Percentiles rank a stretch among this genome's conserved stretches.
These are phyloP conservation scores for Hortaea sp. DNA, from an alignment of 2,329 filamentous ascomycete genomes.

Conservation along the genomic window DNA sequence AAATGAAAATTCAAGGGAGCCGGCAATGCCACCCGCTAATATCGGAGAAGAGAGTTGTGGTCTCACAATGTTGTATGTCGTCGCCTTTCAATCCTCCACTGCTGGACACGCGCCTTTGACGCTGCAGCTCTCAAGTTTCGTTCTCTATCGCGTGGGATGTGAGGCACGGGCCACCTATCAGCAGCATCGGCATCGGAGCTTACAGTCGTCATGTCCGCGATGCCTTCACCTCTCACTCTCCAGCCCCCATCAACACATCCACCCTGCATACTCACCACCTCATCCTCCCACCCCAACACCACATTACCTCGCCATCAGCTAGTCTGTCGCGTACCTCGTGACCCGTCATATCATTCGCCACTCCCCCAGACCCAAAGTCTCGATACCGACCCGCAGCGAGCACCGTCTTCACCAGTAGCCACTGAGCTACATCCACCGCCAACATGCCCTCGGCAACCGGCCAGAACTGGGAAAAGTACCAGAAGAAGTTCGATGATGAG, in stretches of 20 bases:
- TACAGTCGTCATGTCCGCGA: background rate
- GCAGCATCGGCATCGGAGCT: background rate
- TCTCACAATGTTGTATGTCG: no score
- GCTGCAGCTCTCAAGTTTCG: background rate
- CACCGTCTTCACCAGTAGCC: background rate
- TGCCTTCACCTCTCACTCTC: background rate
- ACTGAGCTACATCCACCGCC: background rate
- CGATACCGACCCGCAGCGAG: background rate
- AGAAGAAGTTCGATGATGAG: constrained; percentile 93
- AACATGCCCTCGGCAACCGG: constrained; percentile 89
- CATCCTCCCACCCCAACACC: background rate
- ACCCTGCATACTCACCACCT: background rate
- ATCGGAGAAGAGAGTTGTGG: no score
- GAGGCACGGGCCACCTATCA: background rate
- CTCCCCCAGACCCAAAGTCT: background rate
- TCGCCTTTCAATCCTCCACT: no score
- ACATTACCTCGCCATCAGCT: no score
- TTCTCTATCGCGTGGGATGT: background rate
- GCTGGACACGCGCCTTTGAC: no score
- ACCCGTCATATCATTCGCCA: no score
- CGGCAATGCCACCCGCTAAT: no score
- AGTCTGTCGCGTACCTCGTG: no score
- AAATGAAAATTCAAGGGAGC: no score
- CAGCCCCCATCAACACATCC: background rate
- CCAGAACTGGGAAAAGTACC: constrained; percentile 95